phyloP scores from a whole-genome alignment of 2,329 filamentous ascomycete genomes.

The Aspergillus sp. region DNA sequence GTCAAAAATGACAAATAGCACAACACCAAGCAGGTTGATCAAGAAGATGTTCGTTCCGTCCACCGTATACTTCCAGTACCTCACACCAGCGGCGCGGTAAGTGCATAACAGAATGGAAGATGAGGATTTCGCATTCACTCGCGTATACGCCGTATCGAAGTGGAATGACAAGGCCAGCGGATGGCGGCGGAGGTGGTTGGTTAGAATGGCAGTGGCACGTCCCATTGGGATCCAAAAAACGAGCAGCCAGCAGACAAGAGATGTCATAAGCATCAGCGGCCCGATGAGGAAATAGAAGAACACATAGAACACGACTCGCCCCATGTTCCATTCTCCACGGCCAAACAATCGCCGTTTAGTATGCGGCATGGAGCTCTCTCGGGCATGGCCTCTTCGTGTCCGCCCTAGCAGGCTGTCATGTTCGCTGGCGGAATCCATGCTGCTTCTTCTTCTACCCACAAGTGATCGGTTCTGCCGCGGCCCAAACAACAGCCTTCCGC shows the following conservation, averaged over 20 bases:
- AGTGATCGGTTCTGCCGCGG: slow-evolving; percentile 67
- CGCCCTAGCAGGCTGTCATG: slow-evolving; percentile 79
- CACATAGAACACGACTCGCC: slow-evolving; percentile 87
- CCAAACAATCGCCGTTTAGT: slow-evolving; percentile 84
- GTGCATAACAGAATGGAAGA: slow-evolving; percentile 90
- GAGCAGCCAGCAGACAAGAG: slow-evolving; percentile 84
- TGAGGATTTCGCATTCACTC: slow-evolving; percentile 60
- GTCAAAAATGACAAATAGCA: slow-evolving; percentile 91
- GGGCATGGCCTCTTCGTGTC: slow-evolving; percentile 43
- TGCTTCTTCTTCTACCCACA: slow-evolving; percentile 75
- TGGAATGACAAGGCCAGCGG: slow-evolving; percentile 90
- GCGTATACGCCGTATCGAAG: slow-evolving; percentile 67
- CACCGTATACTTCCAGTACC: slow-evolving; percentile 99
- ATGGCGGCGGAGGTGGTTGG: slow-evolving; percentile 85
- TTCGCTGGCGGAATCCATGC: slow-evolving; percentile 80
- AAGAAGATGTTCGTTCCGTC: slow-evolving; percentile 98
- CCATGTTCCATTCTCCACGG: slow-evolving; percentile 89
- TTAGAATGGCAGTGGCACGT: slow-evolving; percentile 79
- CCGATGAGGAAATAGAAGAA: slow-evolving; percentile 93
- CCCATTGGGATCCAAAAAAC: slow-evolving; percentile 99
- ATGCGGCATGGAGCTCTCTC: slow-evolving; percentile 34
- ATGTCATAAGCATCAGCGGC: slow-evolving; percentile 75
- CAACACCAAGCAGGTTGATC: slow-evolving; percentile 89
- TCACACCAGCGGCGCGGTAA: slow-evolving; percentile 84
- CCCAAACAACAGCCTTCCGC: slow-evolving; percentile 91